Base-by-base conservation (phyloP, 202 grass and related monocot genomes). In the Eragrostis tef region DNA sequence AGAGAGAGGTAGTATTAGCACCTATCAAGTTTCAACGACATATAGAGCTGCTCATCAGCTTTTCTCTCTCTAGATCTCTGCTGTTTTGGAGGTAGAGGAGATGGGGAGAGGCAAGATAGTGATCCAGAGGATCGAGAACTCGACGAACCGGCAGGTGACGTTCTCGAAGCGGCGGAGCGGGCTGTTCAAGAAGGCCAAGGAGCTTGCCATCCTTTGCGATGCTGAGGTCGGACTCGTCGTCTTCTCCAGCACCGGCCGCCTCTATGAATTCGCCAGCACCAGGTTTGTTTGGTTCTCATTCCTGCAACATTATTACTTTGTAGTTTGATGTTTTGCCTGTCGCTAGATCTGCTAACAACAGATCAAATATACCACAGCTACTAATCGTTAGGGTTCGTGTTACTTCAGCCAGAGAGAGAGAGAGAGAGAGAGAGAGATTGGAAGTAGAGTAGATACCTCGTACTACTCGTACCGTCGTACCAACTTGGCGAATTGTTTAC, bases 191-290 rank as follows among this genome's bases (percentile, higher is more conserved):
- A 85, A 85, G 46, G 67, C 75, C 66, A 85, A 31, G 34, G 83
- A 85, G 47, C 83, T 85, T 47, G 57, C 57, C 54, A 71, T 85
- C 74, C 83, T 85, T 50, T 79, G 75, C 34, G 83, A 85, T 15
- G 83, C 45, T 2, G 75, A 85, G 75, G 83, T 85, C 12, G 75
- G 83, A 39, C 83, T 85, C 46, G 3, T 79, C 36, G 47, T 85
- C 83, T 85, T 85, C 75, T 85, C 83, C 24, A 65, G 75, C 83
- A 79, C 83, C 12, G 67, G 67, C n/a, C 83, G 83, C 67, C 75
- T 79, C 7, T 85, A 85, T 48, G 68, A 86, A 2, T 86, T 74
- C 49, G 24, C 84, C 14, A 74, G 60, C 59, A 74, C 69, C 68
- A 86, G 57, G 84, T 86, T 29, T 44, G 26, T 14, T 50, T 52